Evolutionary conservation across 345 rosid species (phyloP), one percentile per base, ranked within the genome.

Genomic region (Nasturtium officinale): DNA sequence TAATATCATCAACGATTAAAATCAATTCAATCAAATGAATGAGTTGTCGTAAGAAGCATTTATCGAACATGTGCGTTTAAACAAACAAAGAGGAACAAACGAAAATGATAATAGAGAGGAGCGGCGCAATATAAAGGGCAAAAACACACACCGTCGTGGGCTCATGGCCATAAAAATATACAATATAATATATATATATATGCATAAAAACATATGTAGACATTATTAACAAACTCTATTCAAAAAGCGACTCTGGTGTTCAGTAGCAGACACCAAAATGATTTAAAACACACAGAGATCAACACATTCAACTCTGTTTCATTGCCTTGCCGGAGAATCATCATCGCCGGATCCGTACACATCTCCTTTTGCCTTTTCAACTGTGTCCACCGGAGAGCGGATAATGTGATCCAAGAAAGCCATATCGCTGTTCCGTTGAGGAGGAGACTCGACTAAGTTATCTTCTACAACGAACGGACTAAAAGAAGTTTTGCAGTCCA

Each of bases 341-440:
- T 52, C 59, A 23, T 25, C 38, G 13, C 4, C 38, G 33, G 56
- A 20, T 59, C 21, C 29, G 26, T 15, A 67, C 15, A 12, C 15
- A 50, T 7, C 9, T 32, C 7, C 4, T 7, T 45, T 45, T 57
- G 1, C 46, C 7, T 16, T 20, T 69, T 21, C 45, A 18, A 32
- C 73, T 13, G 55, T 69, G 35, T 70, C 67, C 17, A 50, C 40
- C 1, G 60, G 75, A 71, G 67, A 47, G 11, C 60, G 67, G 20
- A 60, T 71, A n/a, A 60, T 70, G n/a, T 70, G 74, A 70, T 70
- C 74, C 32, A 71, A 50, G 29, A 60, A 71, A 47, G 59, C 59
- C 50, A 60, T 47, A 5, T 71, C 67, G 18, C 67, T 47, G 37
- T 71, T 71, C 6, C 58, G 66, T n/a, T 58, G 67, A 71, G 48